Percentiles rank a stretch among this genome's conserved stretches.
Evolutionary conservation across 2,329 filamentous ascomycete species (phyloP).

Genomic region (Purpureocillium takamizusanense): DNA sequence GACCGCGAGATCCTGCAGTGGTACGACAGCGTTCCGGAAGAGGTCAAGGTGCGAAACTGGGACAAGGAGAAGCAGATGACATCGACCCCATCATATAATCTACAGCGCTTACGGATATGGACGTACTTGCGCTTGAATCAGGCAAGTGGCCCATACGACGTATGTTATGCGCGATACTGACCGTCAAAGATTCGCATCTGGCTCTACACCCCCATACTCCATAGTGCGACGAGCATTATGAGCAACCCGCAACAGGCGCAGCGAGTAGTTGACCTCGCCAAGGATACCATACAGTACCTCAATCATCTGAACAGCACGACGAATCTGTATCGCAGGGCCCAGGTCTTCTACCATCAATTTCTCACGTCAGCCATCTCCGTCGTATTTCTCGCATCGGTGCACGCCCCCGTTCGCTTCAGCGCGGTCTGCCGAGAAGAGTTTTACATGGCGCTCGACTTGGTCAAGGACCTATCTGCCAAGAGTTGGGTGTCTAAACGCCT

Average conservation of each 20-base stretch:
- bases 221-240: conserved; percentile 76
- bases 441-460: conserved; percentile 66
- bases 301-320: conserved; percentile 63
- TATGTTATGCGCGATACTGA: not conserved
- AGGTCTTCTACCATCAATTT: conserved; percentile 76
- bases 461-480: conserved; percentile 62
- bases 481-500: conserved; percentile 64
- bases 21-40: conserved; percentile 66
- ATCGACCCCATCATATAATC: conserved; percentile 51
- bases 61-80: conserved; percentile 39
- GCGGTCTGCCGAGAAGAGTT: conserved; percentile 64
- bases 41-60: conserved; percentile 52
- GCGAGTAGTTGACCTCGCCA: conserved; percentile 64
- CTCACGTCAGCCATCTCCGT: conserved; percentile 66
- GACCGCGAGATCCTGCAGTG: conserved; percentile 81
- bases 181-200: conserved; percentile 60
- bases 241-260: conserved; percentile 66
- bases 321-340: conserved; percentile 61
- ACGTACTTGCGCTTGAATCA: conserved; percentile 84
- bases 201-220: conserved; percentile 79
- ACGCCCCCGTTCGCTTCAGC: conserved; percentile 65
- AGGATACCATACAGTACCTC: conserved; percentile 66
- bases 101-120: conserved; percentile 69
- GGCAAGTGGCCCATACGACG: conserved; percentile 17
- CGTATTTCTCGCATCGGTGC: conserved; percentile 66